phyloP scores from a whole-genome alignment of 768 basidiomycete species.

The Serpula lacrymans region DNA sequence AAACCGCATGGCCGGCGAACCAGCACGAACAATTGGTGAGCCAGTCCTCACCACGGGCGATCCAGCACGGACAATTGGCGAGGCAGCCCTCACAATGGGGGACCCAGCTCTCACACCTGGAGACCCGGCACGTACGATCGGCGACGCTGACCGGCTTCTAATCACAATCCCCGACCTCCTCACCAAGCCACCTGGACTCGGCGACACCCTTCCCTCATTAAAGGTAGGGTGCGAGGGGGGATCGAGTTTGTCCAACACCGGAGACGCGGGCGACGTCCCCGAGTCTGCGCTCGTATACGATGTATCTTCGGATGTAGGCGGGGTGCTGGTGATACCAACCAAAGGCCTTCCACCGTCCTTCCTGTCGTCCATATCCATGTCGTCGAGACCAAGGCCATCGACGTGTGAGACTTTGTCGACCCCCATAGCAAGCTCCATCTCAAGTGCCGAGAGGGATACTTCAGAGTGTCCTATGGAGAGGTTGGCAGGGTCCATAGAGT shows the following conservation, averaged over 20 bases:
- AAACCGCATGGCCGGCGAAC: neutral
- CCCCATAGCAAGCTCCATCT: conserved; percentile 28
- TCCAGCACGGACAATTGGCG: conserved; percentile 18
- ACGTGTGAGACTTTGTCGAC: conserved; percentile 21
- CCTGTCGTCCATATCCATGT: neutral
- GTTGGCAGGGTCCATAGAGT: conserved; percentile 28
- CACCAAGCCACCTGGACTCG: too few species aligned
- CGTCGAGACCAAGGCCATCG: conserved; percentile 9
- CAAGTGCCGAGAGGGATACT: conserved; percentile 31
- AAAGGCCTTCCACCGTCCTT: conserved; percentile 15
- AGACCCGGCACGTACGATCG: conserved; percentile 20
- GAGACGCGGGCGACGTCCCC: too few species aligned
- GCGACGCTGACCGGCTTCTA: too few species aligned
- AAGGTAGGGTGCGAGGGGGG: too few species aligned
- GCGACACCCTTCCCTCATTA: too few species aligned
- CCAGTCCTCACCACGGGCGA: conserved; percentile 15
- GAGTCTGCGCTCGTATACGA: too few species aligned
- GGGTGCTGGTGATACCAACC: conserved; percentile 24
- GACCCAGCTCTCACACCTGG: conserved; percentile 18
- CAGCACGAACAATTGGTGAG: neutral
- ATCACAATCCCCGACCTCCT: too few species aligned
- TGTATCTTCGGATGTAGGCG: conserved; percentile 20
- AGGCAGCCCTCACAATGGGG: conserved; percentile 11
- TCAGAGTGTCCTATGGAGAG: conserved; percentile 35
- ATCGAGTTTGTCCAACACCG: too few species aligned